Evolutionary conservation across 441 rosid species (phyloP).

Genomic region (Omphalea diandra): DNA sequence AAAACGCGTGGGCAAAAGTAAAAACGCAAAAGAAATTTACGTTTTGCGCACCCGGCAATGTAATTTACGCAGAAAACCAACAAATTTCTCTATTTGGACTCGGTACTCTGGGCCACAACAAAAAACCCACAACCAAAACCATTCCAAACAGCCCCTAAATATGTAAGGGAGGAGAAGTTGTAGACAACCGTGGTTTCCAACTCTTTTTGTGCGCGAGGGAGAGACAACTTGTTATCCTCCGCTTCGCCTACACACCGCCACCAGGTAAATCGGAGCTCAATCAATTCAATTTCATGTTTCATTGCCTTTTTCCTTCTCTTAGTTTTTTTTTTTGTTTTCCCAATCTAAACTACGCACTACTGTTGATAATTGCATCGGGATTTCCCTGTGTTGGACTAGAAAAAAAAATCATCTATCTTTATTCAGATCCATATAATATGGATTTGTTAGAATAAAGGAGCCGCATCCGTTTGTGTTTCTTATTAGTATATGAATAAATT

Average conservation of each 20-base stretch:
- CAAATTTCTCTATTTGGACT: no score
- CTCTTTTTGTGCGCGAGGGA: background rate
- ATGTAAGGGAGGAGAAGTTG: background rate
- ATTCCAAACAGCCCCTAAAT: no score
- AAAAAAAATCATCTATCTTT: background rate
- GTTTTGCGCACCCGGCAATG: no score
- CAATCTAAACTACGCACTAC: no score
- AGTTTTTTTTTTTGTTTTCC: background rate
- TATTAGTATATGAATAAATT: background rate
- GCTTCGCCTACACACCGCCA: background rate
- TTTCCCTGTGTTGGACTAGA: background rate
- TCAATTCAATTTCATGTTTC: background rate
- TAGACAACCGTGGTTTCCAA: background rate
- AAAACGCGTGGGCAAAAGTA: no score
- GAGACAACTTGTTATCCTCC: background rate
- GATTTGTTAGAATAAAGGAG: background rate
- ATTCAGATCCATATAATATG: background rate
- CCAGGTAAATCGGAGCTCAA: slow-evolving; percentile 2
- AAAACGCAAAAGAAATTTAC: no score
- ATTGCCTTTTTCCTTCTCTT: background rate
- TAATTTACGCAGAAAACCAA: no score
- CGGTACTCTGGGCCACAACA: no score
- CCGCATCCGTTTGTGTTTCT: background rate
- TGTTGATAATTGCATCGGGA: background rate
- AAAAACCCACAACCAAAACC: no score